Evolutionary conservation across 208 protist species (phyloP), one percentile per base, ranked within the genome.

Genomic region (Herpetomonas tarakana): DNA sequence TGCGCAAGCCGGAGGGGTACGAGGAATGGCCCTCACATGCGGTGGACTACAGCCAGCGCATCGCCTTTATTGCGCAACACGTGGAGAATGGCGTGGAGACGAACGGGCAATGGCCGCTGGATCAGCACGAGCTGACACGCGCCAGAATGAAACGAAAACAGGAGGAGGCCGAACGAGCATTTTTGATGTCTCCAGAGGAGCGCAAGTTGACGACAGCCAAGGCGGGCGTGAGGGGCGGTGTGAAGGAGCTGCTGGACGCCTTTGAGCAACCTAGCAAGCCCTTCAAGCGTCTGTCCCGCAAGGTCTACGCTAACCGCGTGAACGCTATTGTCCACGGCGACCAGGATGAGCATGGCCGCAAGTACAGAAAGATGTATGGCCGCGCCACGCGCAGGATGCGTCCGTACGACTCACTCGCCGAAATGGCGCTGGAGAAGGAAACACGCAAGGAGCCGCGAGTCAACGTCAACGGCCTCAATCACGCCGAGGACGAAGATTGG

Each of bases 51-150:
- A 90, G 81, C 38, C 78, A 91, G 60, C 76, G 88, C 9, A 74
- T 95, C 51, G 82, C 86, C 7, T 91, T 91, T 41, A 85, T 95
- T 64, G 88, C 88, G 14, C 88, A 92, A 65, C 86, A 92, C 62
- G 85, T 95, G 7, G 85, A 92, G 62, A 92, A 92, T 68, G 86
- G 83, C 1, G 47, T 95, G 55, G 70, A 91, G 45, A 92, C 89
- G 16, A 71, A 75, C 1, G 89, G 89, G 12, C 52, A 83, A 53
- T 95, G 89, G 86, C 89, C 89, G 11, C 76, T 95, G 21, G 74
- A 83, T 51, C 47, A 56, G 22, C 71, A 86, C 6, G 75, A 77
- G 27, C 74, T 95, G 26, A 55, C 68, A 18, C 60, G 69, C 11
- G 86, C 83, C 14, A 87, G 81, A 62, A 61, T 86, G 22, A 25